phyloP scores from a whole-genome alignment of 257 asterid species.

The Nicotiana attenuata region DNA sequence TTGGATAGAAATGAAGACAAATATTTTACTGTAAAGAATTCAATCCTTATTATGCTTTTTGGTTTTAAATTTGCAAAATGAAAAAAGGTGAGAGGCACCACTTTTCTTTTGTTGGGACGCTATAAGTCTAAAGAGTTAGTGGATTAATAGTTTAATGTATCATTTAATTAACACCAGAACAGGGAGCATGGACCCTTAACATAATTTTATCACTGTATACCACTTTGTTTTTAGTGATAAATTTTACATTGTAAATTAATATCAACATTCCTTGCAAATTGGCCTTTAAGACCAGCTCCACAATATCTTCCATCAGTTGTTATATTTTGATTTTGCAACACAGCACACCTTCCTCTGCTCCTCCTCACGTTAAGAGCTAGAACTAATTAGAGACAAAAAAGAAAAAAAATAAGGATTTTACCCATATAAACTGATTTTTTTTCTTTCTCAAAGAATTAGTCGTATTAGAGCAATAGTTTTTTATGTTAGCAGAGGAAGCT shows the following conservation, averaged over 20 bases:
- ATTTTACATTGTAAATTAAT: neutral
- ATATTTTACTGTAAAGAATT: constrained; percentile 33
- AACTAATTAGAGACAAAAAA: no score
- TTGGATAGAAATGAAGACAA: constrained; percentile 22
- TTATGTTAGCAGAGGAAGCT: no score
- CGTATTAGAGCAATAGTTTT: no score
- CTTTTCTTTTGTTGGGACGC: constrained; percentile 76
- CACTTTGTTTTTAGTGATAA: neutral
- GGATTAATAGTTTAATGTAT: constrained; percentile 30
- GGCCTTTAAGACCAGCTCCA: no score
- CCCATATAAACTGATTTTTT: no score
- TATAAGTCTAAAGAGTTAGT: constrained; percentile 58
- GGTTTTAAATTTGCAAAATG: constrained; percentile 25
- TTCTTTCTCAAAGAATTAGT: no score
- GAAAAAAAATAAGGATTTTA: no score
- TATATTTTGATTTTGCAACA: neutral
- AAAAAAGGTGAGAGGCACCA: constrained; percentile 50
- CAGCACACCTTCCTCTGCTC: neutral
- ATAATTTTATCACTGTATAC: neutral
- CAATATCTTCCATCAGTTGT: neutral
- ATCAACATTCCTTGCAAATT: neutral
- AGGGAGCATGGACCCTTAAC: constrained; percentile 10
- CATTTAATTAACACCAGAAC: constrained; percentile 6
- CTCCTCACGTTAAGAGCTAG: neutral
- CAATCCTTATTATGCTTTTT: constrained; percentile 24